These are phyloP conservation scores for Fusarium agapanthi DNA, from an alignment of 2,329 filamentous ascomycete species.

Conservation along the genomic window DNA sequence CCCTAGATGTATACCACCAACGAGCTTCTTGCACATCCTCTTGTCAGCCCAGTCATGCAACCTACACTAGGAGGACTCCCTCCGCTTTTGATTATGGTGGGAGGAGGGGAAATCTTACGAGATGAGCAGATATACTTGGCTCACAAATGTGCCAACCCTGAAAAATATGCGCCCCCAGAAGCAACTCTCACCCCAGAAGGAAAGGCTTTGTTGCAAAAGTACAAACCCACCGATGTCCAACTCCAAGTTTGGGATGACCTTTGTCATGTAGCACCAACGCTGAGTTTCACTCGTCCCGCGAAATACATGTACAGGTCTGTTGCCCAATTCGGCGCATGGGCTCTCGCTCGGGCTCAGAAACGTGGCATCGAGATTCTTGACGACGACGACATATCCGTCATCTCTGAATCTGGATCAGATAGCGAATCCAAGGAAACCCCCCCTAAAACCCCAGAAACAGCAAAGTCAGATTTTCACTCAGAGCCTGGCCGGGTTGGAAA, in stretches of 20 bases:
- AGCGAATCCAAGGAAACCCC: constrained; percentile 36
- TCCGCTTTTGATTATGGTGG: constrained; percentile 84
- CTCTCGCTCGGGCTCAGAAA: constrained; percentile 82
- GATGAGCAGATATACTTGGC: constrained; percentile 97
- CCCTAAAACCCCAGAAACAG: constrained; percentile 29
- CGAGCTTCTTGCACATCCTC: constrained; percentile 81
- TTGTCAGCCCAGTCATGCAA: constrained; percentile 90
- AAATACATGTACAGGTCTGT: constrained; percentile 96
- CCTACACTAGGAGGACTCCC: constrained; percentile 89
- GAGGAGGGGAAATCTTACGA: constrained; percentile 86
- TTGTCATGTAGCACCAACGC: constrained; percentile 89
- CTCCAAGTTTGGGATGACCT: constrained; percentile 96
- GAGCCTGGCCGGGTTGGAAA: constrained; percentile 70
- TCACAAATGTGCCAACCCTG: constrained; percentile 90
- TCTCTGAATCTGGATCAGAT: constrained; percentile 67
- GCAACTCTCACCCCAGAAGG: constrained; percentile 70
- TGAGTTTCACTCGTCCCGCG: constrained; percentile 95
- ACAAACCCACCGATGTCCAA: constrained; percentile 88
- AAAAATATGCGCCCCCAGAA: constrained; percentile 75
- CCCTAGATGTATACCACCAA: constrained; percentile 80
- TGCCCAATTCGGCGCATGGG: constrained; percentile 94
- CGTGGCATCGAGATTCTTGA: constrained; percentile 82
- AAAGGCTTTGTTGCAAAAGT: constrained; percentile 67
- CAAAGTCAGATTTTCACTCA: constrained; percentile 30
- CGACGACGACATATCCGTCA: constrained; percentile 79